phyloP scores from a whole-genome alignment of 1,284 basidiomycete species.

The Takashimella tepidaria region DNA sequence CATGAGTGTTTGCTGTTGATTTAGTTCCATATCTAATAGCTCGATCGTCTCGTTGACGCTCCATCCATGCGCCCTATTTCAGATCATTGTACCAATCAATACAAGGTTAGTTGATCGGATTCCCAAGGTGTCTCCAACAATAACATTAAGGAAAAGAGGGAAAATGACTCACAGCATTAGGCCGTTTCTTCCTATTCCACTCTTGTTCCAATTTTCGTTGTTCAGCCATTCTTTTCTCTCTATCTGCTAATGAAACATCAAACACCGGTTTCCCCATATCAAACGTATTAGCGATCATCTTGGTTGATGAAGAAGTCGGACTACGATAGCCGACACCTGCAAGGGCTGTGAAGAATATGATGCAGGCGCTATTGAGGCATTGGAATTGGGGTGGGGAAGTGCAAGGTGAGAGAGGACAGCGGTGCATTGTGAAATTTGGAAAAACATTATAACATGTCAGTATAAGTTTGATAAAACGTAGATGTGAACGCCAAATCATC shows the following conservation, averaged over 20 bases:
- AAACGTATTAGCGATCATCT: slow-evolving; percentile 16
- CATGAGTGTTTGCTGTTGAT: too few relatives aligned
- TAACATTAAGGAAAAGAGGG: neutral
- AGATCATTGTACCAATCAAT: neutral
- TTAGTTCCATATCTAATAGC: slow-evolving; percentile 15
- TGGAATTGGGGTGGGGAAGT: neutral
- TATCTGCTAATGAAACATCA: slow-evolving; percentile 17
- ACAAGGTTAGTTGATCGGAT: too few relatives aligned
- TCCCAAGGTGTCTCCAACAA: too few relatives aligned
- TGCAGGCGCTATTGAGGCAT: slow-evolving; percentile 33
- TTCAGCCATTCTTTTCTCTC: slow-evolving; percentile 29
- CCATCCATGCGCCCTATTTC: slow-evolving; percentile 44
- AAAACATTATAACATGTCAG: neutral
- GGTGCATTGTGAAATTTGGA: too few relatives aligned
- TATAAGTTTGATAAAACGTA: too few relatives aligned
- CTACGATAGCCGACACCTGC: slow-evolving; percentile 45
- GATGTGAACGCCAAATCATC: too few relatives aligned
- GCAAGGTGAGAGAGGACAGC: neutral
- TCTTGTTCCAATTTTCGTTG: slow-evolving; percentile 37
- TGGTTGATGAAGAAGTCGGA: slow-evolving; percentile 11
- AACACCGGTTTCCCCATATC: slow-evolving; percentile 33
- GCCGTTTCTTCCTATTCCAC: slow-evolving; percentile 42
- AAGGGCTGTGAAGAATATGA: slow-evolving; percentile 46
- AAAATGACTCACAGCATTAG: slow-evolving; percentile 41
- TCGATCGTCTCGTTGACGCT: slow-evolving; percentile 37